Evolutionary conservation across 2,329 filamentous ascomycete species (phyloP), one percentile per base, ranked within the genome.

Genomic region (Colletotrichum gloeosporioides): DNA sequence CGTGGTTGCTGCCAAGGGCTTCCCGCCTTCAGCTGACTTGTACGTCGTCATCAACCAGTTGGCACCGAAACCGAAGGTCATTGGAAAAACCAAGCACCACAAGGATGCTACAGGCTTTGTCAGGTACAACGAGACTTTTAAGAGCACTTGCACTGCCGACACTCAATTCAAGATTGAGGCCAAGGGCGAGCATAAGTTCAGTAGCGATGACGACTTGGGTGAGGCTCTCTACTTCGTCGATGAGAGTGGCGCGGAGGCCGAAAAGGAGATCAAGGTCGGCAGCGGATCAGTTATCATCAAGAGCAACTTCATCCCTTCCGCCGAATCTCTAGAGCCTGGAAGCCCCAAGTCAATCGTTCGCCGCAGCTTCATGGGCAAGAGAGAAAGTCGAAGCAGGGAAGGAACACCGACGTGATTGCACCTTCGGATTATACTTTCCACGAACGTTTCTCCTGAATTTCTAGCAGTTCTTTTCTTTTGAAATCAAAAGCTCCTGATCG

Each of bases 181-280:
- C 77, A 96, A 96, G 83, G 94, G 96, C 80, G 95, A 98, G 82
- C 92, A 94, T 81, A 95, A 93, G 1, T 96, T 99, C 82, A 94
- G 95, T 68, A 94, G 92, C 74, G 95, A 98, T 82, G 93, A 96
- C 72, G 91, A 93, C 75, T 90, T 99, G 0, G 97, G 97, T 69
- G 96, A 99, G 82, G 92, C 92, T 7, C 83, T 94, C n/a, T 98
- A 98, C 86, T 96, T 98, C 82, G 92, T 99, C n/a, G 95, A 96
- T 78, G 96, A 99, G 82, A 91, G 89, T 3, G 91, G 92, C 4
- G 87, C 89, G 2, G 91, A 91, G 13, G 88, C 89, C 36, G 93
- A 96, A 79, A 97, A 96, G 88, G 88, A 92, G 55, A 86, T 99
- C 69, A 90, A 88, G 39, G 93, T 96, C 31, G 96, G 96, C 15